Evolutionary conservation across 306 rosid genomes (phyloP).

Genomic region (Abrus precatorius): DNA sequence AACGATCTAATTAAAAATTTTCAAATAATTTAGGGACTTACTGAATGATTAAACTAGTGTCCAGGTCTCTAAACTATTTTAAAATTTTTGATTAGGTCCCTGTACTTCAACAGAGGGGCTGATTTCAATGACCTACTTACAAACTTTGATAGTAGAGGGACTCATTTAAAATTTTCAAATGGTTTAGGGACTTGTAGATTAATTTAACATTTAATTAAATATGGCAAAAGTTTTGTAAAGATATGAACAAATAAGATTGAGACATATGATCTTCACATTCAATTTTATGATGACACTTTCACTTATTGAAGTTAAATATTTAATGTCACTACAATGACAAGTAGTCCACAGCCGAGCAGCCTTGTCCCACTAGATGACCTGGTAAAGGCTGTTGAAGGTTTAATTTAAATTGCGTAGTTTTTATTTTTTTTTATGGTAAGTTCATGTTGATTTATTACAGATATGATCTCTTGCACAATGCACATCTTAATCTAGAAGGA

Average conservation of each 20-base stretch:
- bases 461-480: constrained; percentile 96
- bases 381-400: neutral
- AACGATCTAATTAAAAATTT: too few species aligned
- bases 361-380: constrained; percentile 17
- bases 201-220: neutral
- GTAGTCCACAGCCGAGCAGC: constrained; percentile 3
- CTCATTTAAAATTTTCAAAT: too few species aligned
- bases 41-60: too few species aligned
- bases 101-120: too few species aligned
- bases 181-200: too few species aligned
- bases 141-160: too few species aligned
- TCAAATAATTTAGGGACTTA: too few species aligned
- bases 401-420: constrained; percentile 24
- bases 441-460: constrained; percentile 63
- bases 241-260: constrained; percentile 32
- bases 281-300: constrained; percentile 18
- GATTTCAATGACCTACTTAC: too few species aligned
- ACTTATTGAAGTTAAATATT: constrained; percentile 31
- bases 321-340: constrained; percentile 11
- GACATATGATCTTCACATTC: constrained; percentile 37
- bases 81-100: too few species aligned
- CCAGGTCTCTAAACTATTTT: too few species aligned
- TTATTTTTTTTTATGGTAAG: constrained; percentile 34
- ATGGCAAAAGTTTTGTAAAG: constrained; percentile 10
- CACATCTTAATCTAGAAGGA: constrained; percentile 93